Evolutionary conservation across 176 grass and related monocot species (phyloP), one percentile per base, ranked within the genome.

Genomic region (Otatea glauca): DNA sequence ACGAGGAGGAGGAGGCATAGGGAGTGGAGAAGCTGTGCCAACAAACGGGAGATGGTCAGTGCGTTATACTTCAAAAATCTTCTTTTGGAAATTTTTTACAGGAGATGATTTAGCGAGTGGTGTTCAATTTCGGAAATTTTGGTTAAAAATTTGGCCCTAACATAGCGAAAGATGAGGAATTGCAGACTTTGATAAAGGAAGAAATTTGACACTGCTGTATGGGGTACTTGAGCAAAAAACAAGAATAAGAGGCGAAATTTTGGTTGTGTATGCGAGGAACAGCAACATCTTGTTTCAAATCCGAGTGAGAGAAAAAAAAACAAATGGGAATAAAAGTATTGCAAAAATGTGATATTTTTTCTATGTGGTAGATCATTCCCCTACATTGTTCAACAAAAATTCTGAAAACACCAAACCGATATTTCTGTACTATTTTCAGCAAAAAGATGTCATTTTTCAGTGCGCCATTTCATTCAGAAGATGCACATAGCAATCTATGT

Each of bases 1-100:
- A 60, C 39, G 3, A 76, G n/a, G 60, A 51, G 6, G 27, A 88
- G 27, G 18, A 92, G 10, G 62, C 58, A 89, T 5, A 85, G 11
- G 11, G 32, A 42, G 32, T 70, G 47, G 1, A 88, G 48, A 7
- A 72, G 20, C 80, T 91, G 83, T 21, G 1, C 4, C 29, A 14
- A 66, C 15, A 64, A 72, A 48, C 23, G 7, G 20, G 55, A 79
- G 55, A 69, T 23, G 1, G 25, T 75, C 20, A 55, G 47, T 32
- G 66, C 39, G 16, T 39, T 34, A 24, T 11, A 39, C 53, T 55
- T 23, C 6, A 13, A 61, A 25, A 61, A 25, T 2, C 59, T 61
- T 25, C 10, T 25, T 13, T 65, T 65, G 62, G 6, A 35, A 17
- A 2, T 15, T 72, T 49, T 51, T 38, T 58, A 56, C 35, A 56